Percentiles rank a stretch among this genome's conserved stretches.
Evolutionary conservation across 306 rosid species (phyloP).

Genomic region (Adenanthera pavonina): DNA sequence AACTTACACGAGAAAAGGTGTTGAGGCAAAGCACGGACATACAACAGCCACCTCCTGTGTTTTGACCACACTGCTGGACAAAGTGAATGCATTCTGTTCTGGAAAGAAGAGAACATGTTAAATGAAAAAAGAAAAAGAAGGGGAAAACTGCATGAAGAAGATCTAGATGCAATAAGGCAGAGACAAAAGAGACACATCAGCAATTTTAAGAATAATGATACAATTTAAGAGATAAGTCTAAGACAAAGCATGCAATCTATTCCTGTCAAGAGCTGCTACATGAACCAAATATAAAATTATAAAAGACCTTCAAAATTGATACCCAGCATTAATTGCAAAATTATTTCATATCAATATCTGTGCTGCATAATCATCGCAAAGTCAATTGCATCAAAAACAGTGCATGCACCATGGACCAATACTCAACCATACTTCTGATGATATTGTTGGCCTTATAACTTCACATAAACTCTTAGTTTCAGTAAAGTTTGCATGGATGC

Average conservation of each 20-base stretch:
- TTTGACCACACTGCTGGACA: slow-evolving; percentile 83
- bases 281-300: not conserved
- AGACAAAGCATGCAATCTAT: not conserved
- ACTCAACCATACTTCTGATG: too few species aligned
- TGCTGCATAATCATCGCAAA: too few species aligned
- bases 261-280: not conserved
- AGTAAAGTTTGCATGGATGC: too few species aligned
- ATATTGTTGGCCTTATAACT: too few species aligned
- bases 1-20: slow-evolving; percentile 72
- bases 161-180: not conserved
- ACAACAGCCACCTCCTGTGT: slow-evolving; percentile 74
- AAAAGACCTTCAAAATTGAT: too few species aligned
- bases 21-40: slow-evolving; percentile 75
- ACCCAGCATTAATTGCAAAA: too few species aligned
- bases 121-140: not conserved
- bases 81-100: slow-evolving; percentile 75
- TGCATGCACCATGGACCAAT: too few species aligned
- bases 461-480: too few species aligned
- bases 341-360: too few species aligned
- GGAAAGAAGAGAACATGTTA: slow-evolving; percentile 28
- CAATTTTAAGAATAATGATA: not conserved
- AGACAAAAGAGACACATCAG: not conserved
- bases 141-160: not conserved
- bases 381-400: too few species aligned
- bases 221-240: not conserved